Percentiles rank a stretch among this genome's conserved stretches.
phyloP scores from a whole-genome alignment of 768 basidiomycete species.

The Podaxis sp. region DNA sequence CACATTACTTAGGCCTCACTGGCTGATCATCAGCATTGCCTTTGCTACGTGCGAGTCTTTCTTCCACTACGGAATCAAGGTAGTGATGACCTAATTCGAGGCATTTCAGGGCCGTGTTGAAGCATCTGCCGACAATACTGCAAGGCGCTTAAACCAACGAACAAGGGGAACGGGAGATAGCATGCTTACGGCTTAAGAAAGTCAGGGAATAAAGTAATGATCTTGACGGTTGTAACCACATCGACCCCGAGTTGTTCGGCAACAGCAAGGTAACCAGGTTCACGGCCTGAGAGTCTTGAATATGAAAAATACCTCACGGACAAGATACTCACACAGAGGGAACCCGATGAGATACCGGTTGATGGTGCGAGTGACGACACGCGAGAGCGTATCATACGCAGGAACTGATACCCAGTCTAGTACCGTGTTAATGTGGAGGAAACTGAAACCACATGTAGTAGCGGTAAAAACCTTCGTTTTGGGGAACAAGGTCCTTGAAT shows the following conservation, averaged over 20 bases:
- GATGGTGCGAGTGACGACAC: conserved; percentile 37
- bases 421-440: background rate
- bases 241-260: conserved; percentile 26
- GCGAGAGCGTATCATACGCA: conserved; percentile 22
- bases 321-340: conserved; percentile 38
- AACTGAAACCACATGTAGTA: background rate
- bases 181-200: conserved; percentile 39
- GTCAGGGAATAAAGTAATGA: conserved; percentile 34
- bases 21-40: background rate
- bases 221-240: conserved; percentile 24
- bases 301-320: background rate
- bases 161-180: conserved; percentile 1
- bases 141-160: background rate
- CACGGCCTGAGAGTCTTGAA: conserved; percentile 29
- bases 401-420: conserved; percentile 40
- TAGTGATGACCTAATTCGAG: conserved; percentile 1
- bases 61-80: conserved; percentile 15
- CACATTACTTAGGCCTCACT: background rate
- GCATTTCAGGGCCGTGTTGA: background rate
- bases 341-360: conserved; percentile 49
- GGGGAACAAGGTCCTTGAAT: conserved; percentile 36
- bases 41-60: conserved; percentile 1
- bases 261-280: conserved; percentile 33
- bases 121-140: conserved; percentile 15
- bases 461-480: conserved; percentile 20